phyloP scores from a whole-genome alignment of 352 stramenopile genomes.

The Paralagenidium karlingii region DNA sequence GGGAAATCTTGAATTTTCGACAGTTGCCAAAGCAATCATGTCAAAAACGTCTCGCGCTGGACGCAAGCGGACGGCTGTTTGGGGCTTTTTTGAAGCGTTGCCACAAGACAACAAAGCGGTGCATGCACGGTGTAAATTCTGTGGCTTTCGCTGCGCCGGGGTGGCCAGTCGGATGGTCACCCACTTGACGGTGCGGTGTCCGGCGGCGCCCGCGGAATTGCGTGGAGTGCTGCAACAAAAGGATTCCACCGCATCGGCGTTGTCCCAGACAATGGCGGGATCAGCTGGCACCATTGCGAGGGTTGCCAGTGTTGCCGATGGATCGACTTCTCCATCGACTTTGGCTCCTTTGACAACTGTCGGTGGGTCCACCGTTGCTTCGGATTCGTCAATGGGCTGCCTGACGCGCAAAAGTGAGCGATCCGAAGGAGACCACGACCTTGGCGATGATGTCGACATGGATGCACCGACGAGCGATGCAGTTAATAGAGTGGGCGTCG shows the following conservation, averaged over 20 bases:
- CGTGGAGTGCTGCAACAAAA: constrained; percentile 13
- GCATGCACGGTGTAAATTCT: constrained; percentile 37
- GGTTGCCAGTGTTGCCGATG: constrained; percentile 1
- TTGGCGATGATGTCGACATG: too few species aligned
- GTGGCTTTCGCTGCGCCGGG: constrained; percentile 20
- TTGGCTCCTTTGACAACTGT: background rate
- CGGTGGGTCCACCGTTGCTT: background rate
- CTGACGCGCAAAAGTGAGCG: constrained; percentile 8
- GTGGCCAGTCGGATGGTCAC: constrained; percentile 33
- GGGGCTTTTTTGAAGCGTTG: constrained; percentile 32
- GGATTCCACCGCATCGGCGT: too few species aligned
- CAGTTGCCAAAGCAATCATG: too few species aligned
- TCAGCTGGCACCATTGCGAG: background rate
- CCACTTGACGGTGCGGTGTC: constrained; percentile 32
- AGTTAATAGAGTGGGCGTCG: too few species aligned
- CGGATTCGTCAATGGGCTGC: background rate
- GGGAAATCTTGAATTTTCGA: too few species aligned
- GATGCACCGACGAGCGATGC: too few species aligned
- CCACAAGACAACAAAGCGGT: constrained; percentile 26
- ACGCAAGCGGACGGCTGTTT: constrained; percentile 25
- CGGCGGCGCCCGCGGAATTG: constrained; percentile 12
- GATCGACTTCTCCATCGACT: background rate
- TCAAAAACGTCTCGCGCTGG: too few species aligned
- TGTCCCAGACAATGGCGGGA: constrained; percentile 1
- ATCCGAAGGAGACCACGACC: too few species aligned